These are phyloP conservation scores for Pseudoneurospora amorphoporcata DNA, from an alignment of 495 filamentous ascomycete genomes.

Conservation along the genomic window DNA sequence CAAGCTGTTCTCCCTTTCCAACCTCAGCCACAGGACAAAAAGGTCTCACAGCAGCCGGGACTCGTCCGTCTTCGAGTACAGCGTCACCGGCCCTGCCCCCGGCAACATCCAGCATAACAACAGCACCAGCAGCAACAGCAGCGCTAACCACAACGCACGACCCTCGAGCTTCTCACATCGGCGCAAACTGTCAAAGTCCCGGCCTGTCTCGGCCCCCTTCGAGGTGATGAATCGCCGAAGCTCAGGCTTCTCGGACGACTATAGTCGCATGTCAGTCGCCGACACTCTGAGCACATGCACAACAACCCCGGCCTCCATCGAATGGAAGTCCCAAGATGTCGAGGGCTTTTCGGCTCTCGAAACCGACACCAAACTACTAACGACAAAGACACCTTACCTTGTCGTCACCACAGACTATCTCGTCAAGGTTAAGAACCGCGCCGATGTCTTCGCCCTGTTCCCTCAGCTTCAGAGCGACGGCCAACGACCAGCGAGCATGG, in stretches of 20 bases:
- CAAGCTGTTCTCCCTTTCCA: conserved; percentile 17
- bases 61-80: background rate
- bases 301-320: conserved; percentile 8
- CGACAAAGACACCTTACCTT: conserved; percentile 79
- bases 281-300: conserved; percentile 11
- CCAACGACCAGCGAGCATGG: conserved; percentile 5
- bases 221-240: conserved; percentile 11
- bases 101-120: background rate
- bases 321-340: conserved; percentile 31
- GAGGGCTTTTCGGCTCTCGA: conserved; percentile 62
- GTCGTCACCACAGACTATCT: conserved; percentile 84
- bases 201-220: conserved; percentile 9
- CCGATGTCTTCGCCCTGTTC: conserved; percentile 41
- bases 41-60: conserved; percentile 15
- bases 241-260: conserved; percentile 20
- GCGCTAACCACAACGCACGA: background rate
- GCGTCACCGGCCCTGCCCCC: conserved; percentile 1
- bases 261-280: conserved; percentile 13
- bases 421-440: conserved; percentile 67
- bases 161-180: background rate
- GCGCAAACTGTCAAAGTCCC: conserved; percentile 19
- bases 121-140: conserved; percentile 4
- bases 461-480: conserved; percentile 19
- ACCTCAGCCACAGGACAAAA: conserved; percentile 12
- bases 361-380: conserved; percentile 67